Evolutionary conservation across 2,329 filamentous ascomycete species (phyloP).

Genomic region (Chrysoporthe deuterocubensis): DNA sequence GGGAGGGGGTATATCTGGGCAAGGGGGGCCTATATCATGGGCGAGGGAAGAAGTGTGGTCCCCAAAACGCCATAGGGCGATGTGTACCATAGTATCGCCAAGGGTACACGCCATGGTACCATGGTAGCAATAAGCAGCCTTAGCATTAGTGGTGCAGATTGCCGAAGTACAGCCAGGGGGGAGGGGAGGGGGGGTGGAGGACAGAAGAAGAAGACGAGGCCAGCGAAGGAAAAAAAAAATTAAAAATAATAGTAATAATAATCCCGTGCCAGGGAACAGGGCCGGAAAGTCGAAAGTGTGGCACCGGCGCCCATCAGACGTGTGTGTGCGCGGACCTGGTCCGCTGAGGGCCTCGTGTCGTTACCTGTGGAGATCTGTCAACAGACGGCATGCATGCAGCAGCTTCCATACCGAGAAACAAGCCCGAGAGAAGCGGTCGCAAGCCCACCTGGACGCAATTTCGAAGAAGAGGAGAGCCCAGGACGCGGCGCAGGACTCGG

Average conservation of each 20-base stretch:
- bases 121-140: constrained; percentile 29
- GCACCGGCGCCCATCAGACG: constrained; percentile 26
- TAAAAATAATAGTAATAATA: neutral
- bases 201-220: neutral
- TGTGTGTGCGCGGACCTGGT: constrained; percentile 5
- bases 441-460: constrained; percentile 18
- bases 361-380: constrained; percentile 26
- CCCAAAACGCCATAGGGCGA: constrained; percentile 35
- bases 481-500: neutral
- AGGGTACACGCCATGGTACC: neutral
- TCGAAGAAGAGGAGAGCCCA: neutral
- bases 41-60: constrained; percentile 33
- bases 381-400: constrained; percentile 13
- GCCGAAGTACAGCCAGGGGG: constrained; percentile 32
- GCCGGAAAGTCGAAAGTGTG: constrained; percentile 26
- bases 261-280: constrained; percentile 27
- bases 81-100: constrained; percentile 21
- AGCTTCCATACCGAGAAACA: constrained; percentile 26
- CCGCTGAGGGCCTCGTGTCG: constrained; percentile 16
- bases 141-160: constrained; percentile 37
- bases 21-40: constrained; percentile 37
- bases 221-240: neutral
- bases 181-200: no score
- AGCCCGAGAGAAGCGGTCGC: constrained; percentile 16
- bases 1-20: constrained; percentile 36